Conservation (phyloP, 257 asterid species). For the Striga asiatica region DNA sequence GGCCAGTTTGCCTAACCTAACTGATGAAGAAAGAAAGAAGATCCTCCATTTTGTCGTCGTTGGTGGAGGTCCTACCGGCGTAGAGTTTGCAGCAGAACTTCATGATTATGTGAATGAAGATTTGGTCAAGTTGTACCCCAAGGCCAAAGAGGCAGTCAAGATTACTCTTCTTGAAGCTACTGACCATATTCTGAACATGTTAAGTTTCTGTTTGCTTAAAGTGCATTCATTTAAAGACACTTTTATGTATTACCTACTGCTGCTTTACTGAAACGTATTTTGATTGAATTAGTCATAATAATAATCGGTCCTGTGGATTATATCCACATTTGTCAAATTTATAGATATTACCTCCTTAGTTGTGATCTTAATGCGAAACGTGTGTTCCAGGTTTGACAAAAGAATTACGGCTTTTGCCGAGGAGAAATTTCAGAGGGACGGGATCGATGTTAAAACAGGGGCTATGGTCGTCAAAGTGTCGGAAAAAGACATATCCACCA, state of each 20-base stretch:
- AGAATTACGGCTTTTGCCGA: conserved; percentile 92
- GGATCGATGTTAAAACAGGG: conserved; percentile 78
- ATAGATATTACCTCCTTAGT: too few relatives aligned
- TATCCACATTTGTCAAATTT: too few relatives aligned
- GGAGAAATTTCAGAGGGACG: conserved; percentile 80
- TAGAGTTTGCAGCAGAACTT: conserved; percentile 77
- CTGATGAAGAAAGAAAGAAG: conserved; percentile 71
- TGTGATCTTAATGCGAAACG: conserved; percentile 11
- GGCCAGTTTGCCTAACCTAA: conserved; percentile 71
- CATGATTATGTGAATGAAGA: conserved; percentile 81
- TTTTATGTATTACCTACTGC: too few relatives aligned
- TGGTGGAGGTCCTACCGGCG: conserved; percentile 98
- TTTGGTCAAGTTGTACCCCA: conserved; percentile 68
- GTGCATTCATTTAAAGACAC: not conserved
- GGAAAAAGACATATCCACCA: conserved; percentile 68
- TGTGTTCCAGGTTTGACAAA: conserved; percentile 86
- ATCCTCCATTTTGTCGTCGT: conserved; percentile 92
- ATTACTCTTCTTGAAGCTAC: conserved; percentile 93
- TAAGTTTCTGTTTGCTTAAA: conserved; percentile 18
- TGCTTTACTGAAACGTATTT: too few relatives aligned
- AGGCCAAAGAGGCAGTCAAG: conserved; percentile 55
- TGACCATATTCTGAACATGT: conserved; percentile 86
- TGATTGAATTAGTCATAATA: too few relatives aligned
- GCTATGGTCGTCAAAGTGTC: conserved; percentile 87
- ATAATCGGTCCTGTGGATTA: too few relatives aligned